These are phyloP conservation scores for Hyphodiscus hymeniophilus DNA, from an alignment of 495 filamentous ascomycete species.

Conservation along the genomic window DNA sequence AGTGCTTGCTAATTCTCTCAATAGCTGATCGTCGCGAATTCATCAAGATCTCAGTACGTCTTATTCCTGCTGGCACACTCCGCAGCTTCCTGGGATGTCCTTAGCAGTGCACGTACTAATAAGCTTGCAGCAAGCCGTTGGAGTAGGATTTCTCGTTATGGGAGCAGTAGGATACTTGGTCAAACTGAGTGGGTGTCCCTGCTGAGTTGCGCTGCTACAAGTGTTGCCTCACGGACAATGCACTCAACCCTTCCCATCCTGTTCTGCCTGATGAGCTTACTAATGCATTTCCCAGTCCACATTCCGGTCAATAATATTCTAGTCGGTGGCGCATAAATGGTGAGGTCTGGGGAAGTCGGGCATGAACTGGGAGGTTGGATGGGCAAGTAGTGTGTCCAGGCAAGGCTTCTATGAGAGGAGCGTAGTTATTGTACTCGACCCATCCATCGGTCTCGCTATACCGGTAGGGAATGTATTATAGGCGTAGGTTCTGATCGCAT, in stretches of 20 bases:
- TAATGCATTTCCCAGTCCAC: slow-evolving; percentile 43
- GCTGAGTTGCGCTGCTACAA: background rate
- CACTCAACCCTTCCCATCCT: background rate
- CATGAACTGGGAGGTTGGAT: background rate
- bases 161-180: slow-evolving; percentile 73
- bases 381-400: too few species aligned
- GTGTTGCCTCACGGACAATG: too few species aligned
- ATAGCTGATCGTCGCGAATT: slow-evolving; percentile 78
- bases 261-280: background rate
- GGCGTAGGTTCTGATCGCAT: too few species aligned
- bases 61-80: too few species aligned
- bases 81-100: too few species aligned
- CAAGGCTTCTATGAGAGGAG: too few species aligned
- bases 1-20: background rate
- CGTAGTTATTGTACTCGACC: too few species aligned
- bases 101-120: too few species aligned
- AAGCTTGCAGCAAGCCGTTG: slow-evolving; percentile 93
- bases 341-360: slow-evolving; percentile 4
- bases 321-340: slow-evolving; percentile 54
- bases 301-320: slow-evolving; percentile 81
- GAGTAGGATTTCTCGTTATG: slow-evolving; percentile 86
- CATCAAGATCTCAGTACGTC: slow-evolving; percentile 90
- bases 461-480: too few species aligned
- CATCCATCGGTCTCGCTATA: too few species aligned
- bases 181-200: slow-evolving; percentile 66